These are phyloP conservation scores for Aspergillus thermomutatus DNA, from an alignment of 2,329 filamentous ascomycete genomes.

Conservation along the genomic window DNA sequence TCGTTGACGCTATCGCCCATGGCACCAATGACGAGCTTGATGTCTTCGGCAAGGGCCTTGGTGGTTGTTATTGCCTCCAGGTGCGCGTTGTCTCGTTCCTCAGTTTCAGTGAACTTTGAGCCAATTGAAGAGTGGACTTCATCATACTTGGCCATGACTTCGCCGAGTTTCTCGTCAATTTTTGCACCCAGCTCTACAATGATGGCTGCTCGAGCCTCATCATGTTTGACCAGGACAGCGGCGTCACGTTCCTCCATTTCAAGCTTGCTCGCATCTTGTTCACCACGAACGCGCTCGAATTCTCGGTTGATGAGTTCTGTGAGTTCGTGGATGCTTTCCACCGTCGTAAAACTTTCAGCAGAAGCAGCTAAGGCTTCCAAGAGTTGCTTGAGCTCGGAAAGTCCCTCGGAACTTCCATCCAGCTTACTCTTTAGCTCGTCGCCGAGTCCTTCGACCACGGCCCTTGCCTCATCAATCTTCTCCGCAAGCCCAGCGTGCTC, in stretches of 20 bases:
- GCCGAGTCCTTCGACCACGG: constrained; percentile 73
- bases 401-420: constrained; percentile 67
- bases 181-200: constrained; percentile 54
- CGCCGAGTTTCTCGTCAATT: constrained; percentile 74
- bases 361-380: constrained; percentile 67
- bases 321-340: constrained; percentile 66
- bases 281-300: constrained; percentile 79
- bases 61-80: constrained; percentile 71
- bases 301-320: constrained; percentile 75
- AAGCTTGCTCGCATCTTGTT: constrained; percentile 76
- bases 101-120: constrained; percentile 68
- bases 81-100: constrained; percentile 69
- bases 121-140: constrained; percentile 74
- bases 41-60: constrained; percentile 79
- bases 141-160: constrained; percentile 83
- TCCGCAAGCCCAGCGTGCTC: constrained; percentile 78
- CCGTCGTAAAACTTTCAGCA: constrained; percentile 44
- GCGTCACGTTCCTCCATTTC: constrained; percentile 65
- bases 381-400: constrained; percentile 56
- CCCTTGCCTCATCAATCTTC: constrained; percentile 74
- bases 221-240: constrained; percentile 56
- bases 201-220: constrained; percentile 55
- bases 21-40: constrained; percentile 80
- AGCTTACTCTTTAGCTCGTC: constrained; percentile 73
- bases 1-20: constrained; percentile 78